Evolutionary conservation across 2,329 filamentous ascomycete genomes (phyloP), one percentile per base, ranked within the genome.

Genomic region (Ophiostoma sp.): DNA sequence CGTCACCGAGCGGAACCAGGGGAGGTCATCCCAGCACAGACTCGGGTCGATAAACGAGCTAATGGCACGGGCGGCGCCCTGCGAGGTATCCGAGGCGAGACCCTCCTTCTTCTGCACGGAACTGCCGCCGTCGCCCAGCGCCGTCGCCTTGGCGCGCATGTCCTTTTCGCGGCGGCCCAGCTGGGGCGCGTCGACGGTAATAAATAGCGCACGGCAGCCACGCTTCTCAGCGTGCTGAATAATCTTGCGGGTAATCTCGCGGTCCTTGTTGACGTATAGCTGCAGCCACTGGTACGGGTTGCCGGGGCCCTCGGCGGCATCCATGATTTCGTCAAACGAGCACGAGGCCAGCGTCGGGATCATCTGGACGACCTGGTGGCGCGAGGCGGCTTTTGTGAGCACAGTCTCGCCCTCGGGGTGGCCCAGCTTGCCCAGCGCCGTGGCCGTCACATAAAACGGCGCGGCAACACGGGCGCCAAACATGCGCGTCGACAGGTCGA

Each of bases 131-230:
- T 97, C 95, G 45, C 74, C 74, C 19, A 77, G 74, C 61, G 75
- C 76, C 50, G 89, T 89, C 80, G 97, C 97, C 83, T 98, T 98
- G 77, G 88, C 89, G 52, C 96, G 93, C 96, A 98, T 98, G 81
- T 98, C 96, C 85, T 98, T 99, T 83, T 99, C 96, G 77, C 96
- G 88, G 52, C 96, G 91, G 57, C 96, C 96, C 28, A 99, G 90
- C 82, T 98, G 95, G 6, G 96, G 96, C 70, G 96, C 96, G 81
- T 99, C 96, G 72, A 99, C 96, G 2, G 96, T 99, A 84, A 99
- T 98, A 86, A 99, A 99, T 22, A 99, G 90, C 11, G 92, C 96
- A 83, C 93, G 96, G 87, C 96, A 98, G 36, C 96, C 96, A 73
- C 96, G 91, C 79, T 86, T 86, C 84, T 99, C 96, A 75, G 96